Conservation (phyloP, 495 filamentous ascomycete genomes). For the Aspergillus baeticus region DNA sequence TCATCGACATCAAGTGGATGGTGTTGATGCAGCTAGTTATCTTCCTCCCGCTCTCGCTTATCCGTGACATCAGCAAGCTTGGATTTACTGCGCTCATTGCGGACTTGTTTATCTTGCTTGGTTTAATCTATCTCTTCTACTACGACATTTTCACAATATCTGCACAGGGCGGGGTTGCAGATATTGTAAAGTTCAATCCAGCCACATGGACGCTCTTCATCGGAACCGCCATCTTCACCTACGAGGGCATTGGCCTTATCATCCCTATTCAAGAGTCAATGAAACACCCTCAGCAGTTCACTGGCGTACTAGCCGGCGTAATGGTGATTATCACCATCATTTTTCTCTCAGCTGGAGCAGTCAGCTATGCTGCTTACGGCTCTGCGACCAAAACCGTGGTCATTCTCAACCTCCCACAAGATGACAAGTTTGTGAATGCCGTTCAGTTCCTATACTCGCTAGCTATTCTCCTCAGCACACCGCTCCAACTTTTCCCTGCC, state of each 20-base stretch:
- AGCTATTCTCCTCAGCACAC: conserved; percentile 90
- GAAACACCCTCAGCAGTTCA: conserved; percentile 84
- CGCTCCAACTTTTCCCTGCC: conserved; percentile 90
- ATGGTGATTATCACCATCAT: conserved; percentile 93
- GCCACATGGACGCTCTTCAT: conserved; percentile 95
- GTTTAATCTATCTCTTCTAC: conserved; percentile 92
- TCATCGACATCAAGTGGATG: conserved; percentile 81
- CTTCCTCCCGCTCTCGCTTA: conserved; percentile 87
- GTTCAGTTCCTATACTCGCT: conserved; percentile 95
- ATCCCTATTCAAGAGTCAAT: conserved; percentile 98
- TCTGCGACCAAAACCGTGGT: conserved; percentile 94
- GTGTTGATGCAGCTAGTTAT: conserved; percentile 91
- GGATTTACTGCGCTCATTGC: conserved; percentile 87
- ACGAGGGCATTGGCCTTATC: conserved; percentile 97
- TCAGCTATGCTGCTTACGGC: conserved; percentile 95
- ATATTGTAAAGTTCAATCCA: conserved; percentile 83
- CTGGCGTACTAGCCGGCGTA: conserved; percentile 76
- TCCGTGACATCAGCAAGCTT: conserved; percentile 94
- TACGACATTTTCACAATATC: conserved; percentile 87
- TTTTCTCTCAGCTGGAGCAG: conserved; percentile 85
- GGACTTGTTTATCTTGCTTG: conserved; percentile 90
- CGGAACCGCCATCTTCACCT: conserved; percentile 97
- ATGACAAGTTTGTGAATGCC: conserved; percentile 90
- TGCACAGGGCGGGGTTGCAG: conserved; percentile 70
- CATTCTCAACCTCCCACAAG: conserved; percentile 92